A percentile compares a stretch with the other conserved stretches of the same genome.
Evolutionary conservation across 106 monocot species (phyloP).

Genomic region (Phalaenopsis equestris): DNA sequence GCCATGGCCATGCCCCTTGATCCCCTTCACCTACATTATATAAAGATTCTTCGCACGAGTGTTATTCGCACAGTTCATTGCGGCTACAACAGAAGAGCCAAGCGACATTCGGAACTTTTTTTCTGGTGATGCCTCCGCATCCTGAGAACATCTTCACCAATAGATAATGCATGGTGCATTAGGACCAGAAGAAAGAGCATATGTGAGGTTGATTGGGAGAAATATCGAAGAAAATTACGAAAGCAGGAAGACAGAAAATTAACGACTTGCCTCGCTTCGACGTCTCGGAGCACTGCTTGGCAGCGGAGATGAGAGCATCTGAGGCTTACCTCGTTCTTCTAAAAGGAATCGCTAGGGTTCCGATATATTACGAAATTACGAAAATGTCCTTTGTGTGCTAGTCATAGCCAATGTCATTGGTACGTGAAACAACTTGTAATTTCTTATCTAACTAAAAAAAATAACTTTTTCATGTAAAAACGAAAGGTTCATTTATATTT

Average conservation of each 20-base stretch:
- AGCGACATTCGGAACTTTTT: slow-evolving; percentile 30
- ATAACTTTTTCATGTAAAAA: no score
- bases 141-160: neutral
- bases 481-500: no score
- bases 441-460: no score
- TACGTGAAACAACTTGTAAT: no score
- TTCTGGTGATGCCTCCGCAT: slow-evolving; percentile 18
- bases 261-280: slow-evolving; percentile 6
- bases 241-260: neutral
- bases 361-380: neutral
- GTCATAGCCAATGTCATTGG: no score
- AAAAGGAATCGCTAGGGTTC: neutral
- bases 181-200: neutral
- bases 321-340: neutral
- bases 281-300: neutral
- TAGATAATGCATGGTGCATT: neutral
- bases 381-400: neutral
- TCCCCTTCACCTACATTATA: no score
- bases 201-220: no score
- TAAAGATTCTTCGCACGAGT: no score
- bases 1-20: no score
- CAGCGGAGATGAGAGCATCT: neutral
- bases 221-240: neutral
- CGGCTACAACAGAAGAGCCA: slow-evolving; percentile 19
- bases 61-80: slow-evolving; percentile 16